A percentile compares a stretch with the other conserved stretches of the same genome.
Conservation (phyloP, 495 filamentous ascomycete genomes). For the Podospora comata region DNA sequence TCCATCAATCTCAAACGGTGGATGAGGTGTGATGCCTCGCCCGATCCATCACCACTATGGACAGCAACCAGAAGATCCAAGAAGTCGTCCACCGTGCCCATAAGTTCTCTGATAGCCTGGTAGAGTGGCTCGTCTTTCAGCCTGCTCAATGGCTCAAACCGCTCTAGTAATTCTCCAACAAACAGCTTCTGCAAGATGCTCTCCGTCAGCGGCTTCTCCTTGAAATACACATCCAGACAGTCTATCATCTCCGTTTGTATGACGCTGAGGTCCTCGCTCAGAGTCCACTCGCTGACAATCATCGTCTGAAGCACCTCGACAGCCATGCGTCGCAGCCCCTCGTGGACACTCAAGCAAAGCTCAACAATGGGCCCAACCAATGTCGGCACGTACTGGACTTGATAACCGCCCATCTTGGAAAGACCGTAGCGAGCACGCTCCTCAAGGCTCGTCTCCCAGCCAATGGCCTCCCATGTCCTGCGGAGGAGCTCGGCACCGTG, state of each 20-base stretch:
- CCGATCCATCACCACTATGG: conserved; percentile 70
- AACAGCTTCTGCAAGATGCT: conserved; percentile 90
- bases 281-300: conserved; percentile 98
- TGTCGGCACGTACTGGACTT: conserved; percentile 95
- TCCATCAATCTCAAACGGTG: conserved; percentile 92
- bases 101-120: conserved; percentile 69
- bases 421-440: conserved; percentile 70
- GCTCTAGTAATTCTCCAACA: conserved; percentile 74
- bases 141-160: conserved; percentile 69
- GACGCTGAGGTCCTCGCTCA: conserved; percentile 86
- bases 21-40: conserved; percentile 74
- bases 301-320: conserved; percentile 93
- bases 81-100: conserved; percentile 82
- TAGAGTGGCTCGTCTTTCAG: conserved; percentile 70
- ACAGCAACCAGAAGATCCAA: conserved; percentile 91
- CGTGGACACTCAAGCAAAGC: conserved; percentile 91
- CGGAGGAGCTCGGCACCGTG: conserved; percentile 81
- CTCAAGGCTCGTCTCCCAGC: conserved; percentile 86
- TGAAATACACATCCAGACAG: conserved; percentile 88
- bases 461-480: conserved; percentile 90
- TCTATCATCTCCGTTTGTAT: conserved; percentile 98
- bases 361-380: conserved; percentile 90
- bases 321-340: conserved; percentile 82
- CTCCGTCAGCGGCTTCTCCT: conserved; percentile 80
- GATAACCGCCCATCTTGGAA: conserved; percentile 86